These are phyloP conservation scores for Cinnamomum micranthum DNA, from an alignment of 164 flowering plant genomes.

Conservation along the genomic window DNA sequence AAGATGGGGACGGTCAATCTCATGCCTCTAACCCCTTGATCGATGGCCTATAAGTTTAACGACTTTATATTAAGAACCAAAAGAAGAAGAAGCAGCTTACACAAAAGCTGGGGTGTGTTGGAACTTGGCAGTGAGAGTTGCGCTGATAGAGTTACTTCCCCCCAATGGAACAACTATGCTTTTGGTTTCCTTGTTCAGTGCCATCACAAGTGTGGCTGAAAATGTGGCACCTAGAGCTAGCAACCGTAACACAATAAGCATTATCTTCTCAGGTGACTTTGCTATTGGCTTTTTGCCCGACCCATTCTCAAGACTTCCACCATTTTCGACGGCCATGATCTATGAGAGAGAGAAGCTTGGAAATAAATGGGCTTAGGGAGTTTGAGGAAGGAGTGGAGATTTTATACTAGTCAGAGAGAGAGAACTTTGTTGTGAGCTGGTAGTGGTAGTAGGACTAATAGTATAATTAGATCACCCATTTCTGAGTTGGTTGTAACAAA, in stretches of 20 bases:
- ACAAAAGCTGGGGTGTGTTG: conserved; percentile 71
- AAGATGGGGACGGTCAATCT: too few relatives aligned
- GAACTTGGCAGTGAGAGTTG: conserved; percentile 62
- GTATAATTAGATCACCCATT: conserved; percentile 2
- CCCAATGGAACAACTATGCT: conserved; percentile 52
- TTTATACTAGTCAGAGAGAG: background rate
- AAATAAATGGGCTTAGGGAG: background rate
- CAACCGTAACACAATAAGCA: conserved; percentile 36
- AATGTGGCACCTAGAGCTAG: conserved; percentile 53
- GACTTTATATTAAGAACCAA: too few relatives aligned
- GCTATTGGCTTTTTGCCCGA: background rate
- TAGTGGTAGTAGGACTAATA: background rate
- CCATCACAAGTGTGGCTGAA: conserved; percentile 69
- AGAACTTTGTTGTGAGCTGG: background rate
- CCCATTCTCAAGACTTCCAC: conserved; percentile 2
- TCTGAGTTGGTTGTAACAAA: conserved; percentile 9
- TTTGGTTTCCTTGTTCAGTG: conserved; percentile 60
- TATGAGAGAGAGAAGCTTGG: background rate
- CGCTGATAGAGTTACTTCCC: conserved; percentile 48
- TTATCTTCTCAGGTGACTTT: conserved; percentile 11
- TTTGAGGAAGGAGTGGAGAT: background rate
- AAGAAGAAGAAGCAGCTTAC: conserved; percentile 30
- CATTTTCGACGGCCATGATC: conserved; percentile 8
- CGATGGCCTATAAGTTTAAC: too few relatives aligned
- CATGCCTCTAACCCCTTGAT: too few relatives aligned